Evolutionary conservation across 139 green algal species (phyloP).

Genomic region (Helicosporidium sp.): DNA sequence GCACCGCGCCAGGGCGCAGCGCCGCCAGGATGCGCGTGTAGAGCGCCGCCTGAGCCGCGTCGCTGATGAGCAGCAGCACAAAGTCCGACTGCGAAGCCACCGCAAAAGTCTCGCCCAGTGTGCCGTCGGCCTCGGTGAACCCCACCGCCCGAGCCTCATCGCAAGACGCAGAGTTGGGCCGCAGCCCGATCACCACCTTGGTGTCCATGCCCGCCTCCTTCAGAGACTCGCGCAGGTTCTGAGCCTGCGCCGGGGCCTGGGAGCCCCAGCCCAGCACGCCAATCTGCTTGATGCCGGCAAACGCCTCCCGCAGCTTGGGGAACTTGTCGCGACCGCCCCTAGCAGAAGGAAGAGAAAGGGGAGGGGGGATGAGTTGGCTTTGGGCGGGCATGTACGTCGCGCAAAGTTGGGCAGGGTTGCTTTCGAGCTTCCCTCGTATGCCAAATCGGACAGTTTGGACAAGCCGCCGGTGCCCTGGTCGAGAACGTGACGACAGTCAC

Average conservation of each 20-base stretch:
- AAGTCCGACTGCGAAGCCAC: constrained; percentile 72
- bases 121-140: constrained; percentile 78
- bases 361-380: no score
- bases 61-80: constrained; percentile 92
- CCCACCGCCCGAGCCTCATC: constrained; percentile 66
- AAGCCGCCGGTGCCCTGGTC: no score
- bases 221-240: constrained; percentile 89
- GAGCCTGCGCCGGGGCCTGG: constrained; percentile 77
- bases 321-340: constrained; percentile 84
- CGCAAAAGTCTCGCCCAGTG: constrained; percentile 89
- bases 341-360: no score
- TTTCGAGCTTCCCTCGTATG: no score
- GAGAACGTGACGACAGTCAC: no score
- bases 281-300: constrained; percentile 66
- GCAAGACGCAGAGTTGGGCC: constrained; percentile 49
- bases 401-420: no score
- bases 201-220: constrained; percentile 66
- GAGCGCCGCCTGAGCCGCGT: constrained; percentile 88
- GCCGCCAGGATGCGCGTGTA: constrained; percentile 82
- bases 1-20: constrained; percentile 92
- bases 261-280: constrained; percentile 95
- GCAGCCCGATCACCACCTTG: constrained; percentile 77
- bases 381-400: no score
- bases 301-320: constrained; percentile 57
- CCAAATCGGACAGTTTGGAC: no score